Conservation (phyloP, 495 filamentous ascomycete genomes). For the Trichoderma virens region DNA sequence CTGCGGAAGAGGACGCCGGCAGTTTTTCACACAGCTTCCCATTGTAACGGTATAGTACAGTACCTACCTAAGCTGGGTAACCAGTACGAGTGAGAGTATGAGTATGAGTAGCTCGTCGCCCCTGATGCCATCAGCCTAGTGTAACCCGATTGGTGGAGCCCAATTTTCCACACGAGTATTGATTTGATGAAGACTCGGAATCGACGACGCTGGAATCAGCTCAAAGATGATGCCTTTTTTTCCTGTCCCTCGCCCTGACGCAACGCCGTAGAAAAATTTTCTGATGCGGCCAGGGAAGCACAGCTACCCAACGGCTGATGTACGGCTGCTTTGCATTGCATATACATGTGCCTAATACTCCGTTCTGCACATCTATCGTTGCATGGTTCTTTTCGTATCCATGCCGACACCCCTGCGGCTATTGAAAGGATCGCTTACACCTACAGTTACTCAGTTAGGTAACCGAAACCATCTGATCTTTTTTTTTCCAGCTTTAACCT, state of each 20-base stretch:
- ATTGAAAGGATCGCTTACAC: too few species aligned
- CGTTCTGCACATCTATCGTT: background rate
- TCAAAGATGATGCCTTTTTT: background rate
- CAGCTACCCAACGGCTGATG: conserved; percentile 1
- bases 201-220: background rate
- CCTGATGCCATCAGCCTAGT: background rate
- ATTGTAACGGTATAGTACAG: background rate
- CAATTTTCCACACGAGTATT: background rate
- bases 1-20: background rate
- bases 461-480: too few species aligned
- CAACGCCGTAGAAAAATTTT: background rate
- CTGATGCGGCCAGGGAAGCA: background rate
- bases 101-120: background rate
- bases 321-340: background rate
- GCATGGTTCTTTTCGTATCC: background rate
- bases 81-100: background rate
- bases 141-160: conserved; percentile 5
- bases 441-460: too few species aligned
- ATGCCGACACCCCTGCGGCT: too few species aligned
- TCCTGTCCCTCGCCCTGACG: background rate
- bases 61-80: background rate
- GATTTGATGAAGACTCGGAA: background rate
- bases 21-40: background rate
- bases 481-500: background rate
- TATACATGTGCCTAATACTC: background rate